These are phyloP conservation scores for Chaetoceros muelleri DNA, from an alignment of 108 stramenopile genomes.

Conservation along the genomic window DNA sequence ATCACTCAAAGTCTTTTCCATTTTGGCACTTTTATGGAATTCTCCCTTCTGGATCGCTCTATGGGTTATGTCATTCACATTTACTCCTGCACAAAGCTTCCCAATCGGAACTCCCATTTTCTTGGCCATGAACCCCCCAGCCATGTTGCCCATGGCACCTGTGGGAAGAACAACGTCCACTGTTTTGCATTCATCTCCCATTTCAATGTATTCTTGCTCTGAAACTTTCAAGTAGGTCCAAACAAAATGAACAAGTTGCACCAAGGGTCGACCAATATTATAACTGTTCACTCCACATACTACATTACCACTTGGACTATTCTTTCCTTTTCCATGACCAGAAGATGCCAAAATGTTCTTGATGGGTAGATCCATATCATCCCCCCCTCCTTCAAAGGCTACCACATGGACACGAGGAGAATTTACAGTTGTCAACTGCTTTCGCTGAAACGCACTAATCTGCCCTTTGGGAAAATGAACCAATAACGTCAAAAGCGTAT, in stretches of 20 bases:
- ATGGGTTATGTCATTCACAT: constrained; percentile 74
- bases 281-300: constrained; percentile 73
- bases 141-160: constrained; percentile 88
- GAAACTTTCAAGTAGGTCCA: constrained; percentile 75
- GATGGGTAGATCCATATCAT: constrained; percentile 89
- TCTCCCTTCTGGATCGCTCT: constrained; percentile 45
- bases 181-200: constrained; percentile 21
- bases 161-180: constrained; percentile 79
- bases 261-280: constrained; percentile 77
- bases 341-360: constrained; percentile 36
- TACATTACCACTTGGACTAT: constrained; percentile 9
- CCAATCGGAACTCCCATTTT: constrained; percentile 71
- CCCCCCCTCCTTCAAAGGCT: constrained; percentile 78
- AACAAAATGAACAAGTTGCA: constrained; percentile 80
- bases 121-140: constrained; percentile 67
- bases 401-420: constrained; percentile 47
- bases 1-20: constrained; percentile 67
- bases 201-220: constrained; percentile 26
- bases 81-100: constrained; percentile 48
- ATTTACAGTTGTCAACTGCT: constrained; percentile 62
- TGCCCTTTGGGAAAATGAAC: constrained; percentile 82
- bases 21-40: constrained; percentile 28
- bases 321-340: constrained; percentile 5
- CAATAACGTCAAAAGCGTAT: constrained; percentile 47
- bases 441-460: constrained; percentile 75